Evolutionary conservation across 2,329 filamentous ascomycete species (phyloP).

Genomic region (Acrocalymma vagum): DNA sequence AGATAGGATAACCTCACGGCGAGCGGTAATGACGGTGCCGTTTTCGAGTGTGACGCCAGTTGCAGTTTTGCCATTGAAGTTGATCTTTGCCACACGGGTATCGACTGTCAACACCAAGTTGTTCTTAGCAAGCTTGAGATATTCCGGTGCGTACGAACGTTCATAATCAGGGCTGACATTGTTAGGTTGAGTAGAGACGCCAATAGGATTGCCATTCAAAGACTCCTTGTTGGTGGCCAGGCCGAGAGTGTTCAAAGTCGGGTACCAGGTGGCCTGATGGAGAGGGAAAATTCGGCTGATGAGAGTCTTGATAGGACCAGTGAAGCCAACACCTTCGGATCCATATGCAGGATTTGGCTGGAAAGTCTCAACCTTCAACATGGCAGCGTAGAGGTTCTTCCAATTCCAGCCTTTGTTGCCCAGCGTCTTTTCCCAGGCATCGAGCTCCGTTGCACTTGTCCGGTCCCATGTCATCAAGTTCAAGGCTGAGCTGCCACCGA

Average conservation of each 20-base stretch:
- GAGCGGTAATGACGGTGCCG: conserved; percentile 38
- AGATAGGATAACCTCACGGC: conserved; percentile 36
- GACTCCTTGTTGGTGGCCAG: conserved; percentile 54
- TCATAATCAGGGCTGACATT: conserved; percentile 58
- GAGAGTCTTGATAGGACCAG: conserved; percentile 42
- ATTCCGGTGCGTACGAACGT: conserved; percentile 59
- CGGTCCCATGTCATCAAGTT: conserved; percentile 52
- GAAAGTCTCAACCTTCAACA: conserved; percentile 44
- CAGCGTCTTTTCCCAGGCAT: conserved; percentile 38
- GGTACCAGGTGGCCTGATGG: conserved; percentile 55
- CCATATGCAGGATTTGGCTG: conserved; percentile 35
- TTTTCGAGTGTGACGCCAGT: conserved; percentile 43
- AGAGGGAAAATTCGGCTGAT: conserved; percentile 55
- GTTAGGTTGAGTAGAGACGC: conserved; percentile 60
- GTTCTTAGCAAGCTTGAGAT: conserved; percentile 50
- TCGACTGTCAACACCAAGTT: conserved; percentile 54
- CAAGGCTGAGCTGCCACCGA: conserved; percentile 58
- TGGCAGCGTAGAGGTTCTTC: conserved; percentile 38
- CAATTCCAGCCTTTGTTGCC: conserved; percentile 45
- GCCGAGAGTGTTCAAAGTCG: conserved; percentile 57
- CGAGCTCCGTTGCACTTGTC: conserved; percentile 35
- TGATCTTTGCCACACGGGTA: conserved; percentile 50
- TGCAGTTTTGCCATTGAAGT: conserved; percentile 39
- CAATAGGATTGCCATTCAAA: conserved; percentile 59
- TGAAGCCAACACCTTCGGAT: conserved; percentile 33